Evolutionary conservation across 805 yeast species (phyloP).

Genomic region (Barnettozyma sucrosica): DNA sequence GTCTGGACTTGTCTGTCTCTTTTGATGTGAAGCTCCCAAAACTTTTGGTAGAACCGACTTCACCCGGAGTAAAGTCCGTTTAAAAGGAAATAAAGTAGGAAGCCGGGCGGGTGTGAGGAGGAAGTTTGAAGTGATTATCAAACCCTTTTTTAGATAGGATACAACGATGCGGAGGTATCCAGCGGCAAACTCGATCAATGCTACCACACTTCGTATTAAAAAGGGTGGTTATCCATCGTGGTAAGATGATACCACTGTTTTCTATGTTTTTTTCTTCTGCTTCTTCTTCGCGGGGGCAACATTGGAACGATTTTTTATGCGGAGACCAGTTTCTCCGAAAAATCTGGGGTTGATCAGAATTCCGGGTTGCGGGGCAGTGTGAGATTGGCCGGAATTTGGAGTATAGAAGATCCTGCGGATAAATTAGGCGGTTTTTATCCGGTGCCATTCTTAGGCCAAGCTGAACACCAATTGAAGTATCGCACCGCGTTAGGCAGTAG

Average conservation of each 20-base stretch:
- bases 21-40: background rate
- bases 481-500: too few relatives aligned
- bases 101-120: background rate
- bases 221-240: too few relatives aligned
- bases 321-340: conserved; percentile 3
- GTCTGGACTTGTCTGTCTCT: background rate
- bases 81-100: background rate
- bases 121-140: background rate
- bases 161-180: background rate
- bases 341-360: background rate
- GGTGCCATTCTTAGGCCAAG: too few relatives aligned
- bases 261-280: background rate
- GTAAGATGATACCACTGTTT: too few relatives aligned
- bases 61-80: background rate
- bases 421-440: background rate
- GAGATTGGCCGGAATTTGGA: background rate
- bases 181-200: background rate
- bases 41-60: background rate
- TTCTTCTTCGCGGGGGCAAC: background rate
- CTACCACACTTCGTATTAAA: background rate
- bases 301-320: background rate
- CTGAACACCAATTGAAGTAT: too few relatives aligned
- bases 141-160: background rate
- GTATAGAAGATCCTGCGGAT: background rate
- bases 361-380: background rate